Conservation (phyloP, 352 stramenopile species). For the Peronospora destructor region DNA sequence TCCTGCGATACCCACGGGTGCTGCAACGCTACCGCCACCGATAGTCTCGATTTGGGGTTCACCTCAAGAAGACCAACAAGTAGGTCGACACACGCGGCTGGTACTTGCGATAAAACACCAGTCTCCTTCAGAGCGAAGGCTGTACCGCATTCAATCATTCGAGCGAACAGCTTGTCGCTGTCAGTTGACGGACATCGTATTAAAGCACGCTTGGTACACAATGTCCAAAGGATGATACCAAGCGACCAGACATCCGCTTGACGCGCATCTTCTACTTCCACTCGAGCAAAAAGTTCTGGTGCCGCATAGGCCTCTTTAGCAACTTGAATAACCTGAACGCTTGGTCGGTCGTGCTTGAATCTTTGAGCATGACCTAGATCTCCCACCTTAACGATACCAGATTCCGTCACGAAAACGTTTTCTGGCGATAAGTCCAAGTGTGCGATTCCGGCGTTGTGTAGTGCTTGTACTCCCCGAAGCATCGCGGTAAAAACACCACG, state of each 20-base stretch:
- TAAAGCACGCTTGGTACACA: conserved; percentile 60
- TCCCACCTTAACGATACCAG: conserved; percentile 72
- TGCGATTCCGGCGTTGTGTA: conserved; percentile 82
- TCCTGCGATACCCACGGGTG: conserved; percentile 44
- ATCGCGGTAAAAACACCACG: conserved; percentile 58
- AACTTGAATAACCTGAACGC: conserved; percentile 23
- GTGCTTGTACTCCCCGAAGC: conserved; percentile 75
- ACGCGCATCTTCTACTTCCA: conserved; percentile 34
- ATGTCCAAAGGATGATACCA: conserved; percentile 58
- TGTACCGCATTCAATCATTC: conserved; percentile 31
- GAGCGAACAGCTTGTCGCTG: conserved; percentile 43
- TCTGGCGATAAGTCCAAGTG: conserved; percentile 93
- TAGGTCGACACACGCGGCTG: conserved; percentile 34
- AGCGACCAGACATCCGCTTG: conserved; percentile 69
- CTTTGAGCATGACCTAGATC: conserved; percentile 85
- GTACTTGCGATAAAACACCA: conserved; percentile 20
- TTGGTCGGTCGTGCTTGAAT: conserved; percentile 22
- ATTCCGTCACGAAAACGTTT: conserved; percentile 89
- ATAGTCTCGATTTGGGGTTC: conserved; percentile 39
- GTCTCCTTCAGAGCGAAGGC: conserved; percentile 25
- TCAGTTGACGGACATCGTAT: conserved; percentile 34
- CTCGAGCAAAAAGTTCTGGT: conserved; percentile 43
- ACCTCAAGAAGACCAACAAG: conserved; percentile 46
- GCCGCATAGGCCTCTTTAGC: conserved; percentile 66
- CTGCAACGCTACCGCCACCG: conserved; percentile 38